Evolutionary conservation across 2,329 filamentous ascomycete species (phyloP), one percentile per base, ranked within the genome.

Genomic region (Fusarium scirpi): DNA sequence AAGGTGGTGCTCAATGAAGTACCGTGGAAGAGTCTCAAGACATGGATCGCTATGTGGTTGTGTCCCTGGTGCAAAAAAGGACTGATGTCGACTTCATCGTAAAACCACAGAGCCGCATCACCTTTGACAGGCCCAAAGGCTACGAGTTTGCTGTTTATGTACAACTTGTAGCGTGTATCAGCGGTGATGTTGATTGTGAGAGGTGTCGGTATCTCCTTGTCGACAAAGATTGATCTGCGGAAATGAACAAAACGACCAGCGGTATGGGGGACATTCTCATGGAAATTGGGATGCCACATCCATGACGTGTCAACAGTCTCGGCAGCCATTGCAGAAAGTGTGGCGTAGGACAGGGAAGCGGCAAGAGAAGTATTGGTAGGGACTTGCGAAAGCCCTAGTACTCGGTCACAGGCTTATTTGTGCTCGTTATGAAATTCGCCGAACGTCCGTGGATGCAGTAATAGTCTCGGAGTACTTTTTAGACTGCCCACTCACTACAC

Each of bases 161-260:
- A 60, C 4, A 60, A 5, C 8, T 41, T 58, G 4, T 58, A 58
- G 3, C 41, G 41, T 2, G 52, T 60, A 18, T 60, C 58, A 6
- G 52, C 52, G 3, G 52, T 60, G 6, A 60, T 58, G 6, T 30
- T 40, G 30, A 55, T 29, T 0, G 7, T 18, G 7, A 58, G 38
- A 5, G 27, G 18, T 3, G 22, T 16, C 0, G 48, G 29, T 10
- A 43, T 32, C 2, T 34, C 10, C 1, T 13, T 0, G 2, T 25
- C 16, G 2, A 44, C 15, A 9, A 34, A 6, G 2, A 55, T 6
- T 5, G 25, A 12, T 25, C 34, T 44, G 9, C 38, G 38, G 5
- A 58, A 58, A 44, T 58, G 56, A 1, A 58, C 38, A 8, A 58
- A 58, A 7, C 48, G 38, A 4, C 56, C 56, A 13, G 56, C 56